Base-by-base conservation (phyloP, 768 basidiomycete species). In the Paxillus ammoniavirescens region DNA sequence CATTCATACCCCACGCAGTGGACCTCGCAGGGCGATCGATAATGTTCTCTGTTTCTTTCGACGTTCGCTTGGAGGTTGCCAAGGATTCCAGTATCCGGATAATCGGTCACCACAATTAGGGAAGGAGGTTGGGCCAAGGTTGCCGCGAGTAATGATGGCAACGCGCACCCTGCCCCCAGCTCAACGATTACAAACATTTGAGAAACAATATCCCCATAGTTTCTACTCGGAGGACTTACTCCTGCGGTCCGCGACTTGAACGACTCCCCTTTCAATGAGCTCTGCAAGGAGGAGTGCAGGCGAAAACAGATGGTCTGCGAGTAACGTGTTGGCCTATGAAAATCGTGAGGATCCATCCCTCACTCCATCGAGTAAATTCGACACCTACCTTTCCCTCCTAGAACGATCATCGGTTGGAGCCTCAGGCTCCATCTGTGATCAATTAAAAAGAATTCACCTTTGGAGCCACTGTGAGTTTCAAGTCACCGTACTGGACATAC, bases 221-320 rank as follows among this genome's bases (percentile, higher is more conserved):
- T 8, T 42, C 30, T 12, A 17, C 12, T 17, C 38, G 23, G 42
- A 9, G 8, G 26, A 53, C 72, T 42, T 47, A 81, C 85, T 76
- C 44, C 73, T 75, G 52, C 67, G 70, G 12, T 71, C 69, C 4
- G 57, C 56, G 2, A 80, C 66, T 14, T 73, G 69, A 8, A 91
- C 63, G 5, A 81, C 61, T 0, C 77, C 75, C 50, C 77, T 66
- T 66, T 90, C 86, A 9, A 91, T 82, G 26, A 76, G 71, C 62
- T 89, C 85, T 3, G 84, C 83, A 15, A 90, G 74, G 51, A 84
- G 77, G 8, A 90, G 73, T 8, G 81, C 78, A 14, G 85, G 87
- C 37, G 84, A 89, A 65, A 89, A 89, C 3, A 89, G 73, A 56
- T 86, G 84, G 67, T 89, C 86, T 46, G 86, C 87, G 18, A 89